These are phyloP conservation scores for Debaryomyces sp. DNA, from an alignment of 1,139 yeast genomes.

Conservation along the genomic window DNA sequence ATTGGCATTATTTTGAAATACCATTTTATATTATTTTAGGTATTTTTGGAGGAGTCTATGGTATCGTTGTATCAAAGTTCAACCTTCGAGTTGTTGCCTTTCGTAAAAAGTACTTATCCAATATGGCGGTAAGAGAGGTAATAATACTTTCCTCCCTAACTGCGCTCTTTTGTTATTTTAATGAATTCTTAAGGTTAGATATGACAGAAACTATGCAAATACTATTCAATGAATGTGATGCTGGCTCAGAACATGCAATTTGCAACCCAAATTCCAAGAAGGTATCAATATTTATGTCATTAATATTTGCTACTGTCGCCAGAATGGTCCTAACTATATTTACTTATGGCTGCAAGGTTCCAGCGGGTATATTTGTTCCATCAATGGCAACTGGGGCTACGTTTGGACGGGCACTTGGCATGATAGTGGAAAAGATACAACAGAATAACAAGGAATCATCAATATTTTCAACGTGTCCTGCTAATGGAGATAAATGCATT, in stretches of 20 bases:
- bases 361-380: conserved; percentile 96
- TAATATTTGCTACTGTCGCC: conserved; percentile 70
- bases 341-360: conserved; percentile 90
- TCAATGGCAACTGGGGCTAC: conserved; percentile 97
- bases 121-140: conserved; percentile 71
- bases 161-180: conserved; percentile 78
- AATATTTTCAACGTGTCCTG: conserved; percentile 52
- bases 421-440: conserved; percentile 62
- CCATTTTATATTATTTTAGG: conserved; percentile 82
- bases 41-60: conserved; percentile 88
- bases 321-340: conserved; percentile 74
- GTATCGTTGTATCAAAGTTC: conserved; percentile 76
- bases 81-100: conserved; percentile 80
- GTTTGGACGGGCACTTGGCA: conserved; percentile 85
- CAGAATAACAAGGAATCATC: conserved; percentile 40
- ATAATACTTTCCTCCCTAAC: conserved; percentile 67
- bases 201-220: conserved; percentile 97
- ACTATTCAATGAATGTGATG: conserved; percentile 81
- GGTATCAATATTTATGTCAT: conserved; percentile 43
- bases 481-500: conserved; percentile 53
- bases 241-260: conserved; percentile 41
- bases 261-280: conserved; percentile 51
- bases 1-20: conserved; percentile 87
- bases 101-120: conserved; percentile 66
- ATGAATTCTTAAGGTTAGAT: conserved; percentile 76